phyloP scores from a whole-genome alignment of 2,329 filamentous ascomycete genomes.

The Paradendryphiella salina region DNA sequence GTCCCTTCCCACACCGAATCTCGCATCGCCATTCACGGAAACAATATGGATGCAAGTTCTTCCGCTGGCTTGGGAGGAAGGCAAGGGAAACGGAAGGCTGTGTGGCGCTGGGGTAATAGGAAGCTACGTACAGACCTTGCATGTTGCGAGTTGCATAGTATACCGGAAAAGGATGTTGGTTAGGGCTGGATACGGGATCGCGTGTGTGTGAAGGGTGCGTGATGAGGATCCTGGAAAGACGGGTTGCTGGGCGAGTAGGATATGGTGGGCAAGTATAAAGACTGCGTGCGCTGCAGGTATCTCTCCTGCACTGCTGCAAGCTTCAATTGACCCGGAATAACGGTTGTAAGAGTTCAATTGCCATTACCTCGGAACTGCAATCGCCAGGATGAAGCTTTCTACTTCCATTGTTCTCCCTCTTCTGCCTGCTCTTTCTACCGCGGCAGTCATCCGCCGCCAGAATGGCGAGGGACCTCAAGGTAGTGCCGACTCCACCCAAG shows the following conservation, averaged over 20 bases:
- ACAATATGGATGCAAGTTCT: constrained; percentile 4
- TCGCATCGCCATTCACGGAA: constrained; percentile 22
- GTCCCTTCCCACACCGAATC: not conserved
- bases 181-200: not conserved
- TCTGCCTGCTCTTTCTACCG: constrained; percentile 24
- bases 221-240: not conserved
- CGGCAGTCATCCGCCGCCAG: constrained; percentile 27
- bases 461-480: constrained; percentile 31
- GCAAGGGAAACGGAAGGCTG: not conserved
- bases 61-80: constrained; percentile 9
- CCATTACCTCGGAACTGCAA: not conserved
- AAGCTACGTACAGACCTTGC: constrained; percentile 1
- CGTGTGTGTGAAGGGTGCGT: not conserved
- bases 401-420: constrained; percentile 25
- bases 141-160: constrained; percentile 1
- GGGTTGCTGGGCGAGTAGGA: not conserved
- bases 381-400: constrained; percentile 24
- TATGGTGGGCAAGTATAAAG: constrained; percentile 3
- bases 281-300: not conserved
- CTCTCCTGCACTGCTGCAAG: constrained; percentile 2
- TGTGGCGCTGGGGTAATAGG: not conserved
- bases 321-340: constrained; percentile 6
- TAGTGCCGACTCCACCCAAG: constrained; percentile 26
- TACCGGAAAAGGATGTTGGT: not conserved
- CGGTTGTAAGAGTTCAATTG: constrained; percentile 2